Evolutionary conservation across 495 filamentous ascomycete genomes (phyloP), one percentile per base, ranked within the genome.

Genomic region (Penicillium maclennaniae): DNA sequence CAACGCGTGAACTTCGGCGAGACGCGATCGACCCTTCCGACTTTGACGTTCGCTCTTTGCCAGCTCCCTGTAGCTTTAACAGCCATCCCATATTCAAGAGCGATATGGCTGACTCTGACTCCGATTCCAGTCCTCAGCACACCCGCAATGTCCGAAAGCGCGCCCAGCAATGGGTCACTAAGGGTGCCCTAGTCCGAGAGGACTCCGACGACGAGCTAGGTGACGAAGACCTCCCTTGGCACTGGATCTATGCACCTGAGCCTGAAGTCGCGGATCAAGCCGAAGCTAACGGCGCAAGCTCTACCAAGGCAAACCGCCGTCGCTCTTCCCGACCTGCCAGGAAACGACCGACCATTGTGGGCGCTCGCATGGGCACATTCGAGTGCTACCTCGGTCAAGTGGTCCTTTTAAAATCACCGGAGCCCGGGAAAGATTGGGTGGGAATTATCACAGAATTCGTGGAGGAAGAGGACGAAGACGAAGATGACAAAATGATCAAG

Each of bases 131-230:
- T 38, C 44, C 49, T 2, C 40, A 63, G 19, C 53, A 53, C 42
- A 59, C 55, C 27, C 57, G 51, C 36, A 66, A 59, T 58, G 63
- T 63, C 9, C 67, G 59, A 39, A 68, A 76, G 53, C 75, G 72
- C 4, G 84, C 85, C 21, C 81, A 81, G 45, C 74, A 81, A 62
- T 84, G 79, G 61, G 79, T 91, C 51, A 79, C 79, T 44, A 79
- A 78, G 51, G 82, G 83, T 21, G 86, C 81, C 19, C 73, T 92
- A n/a, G 68, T 77, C 14, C 79, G 89, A 53, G 91, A 95, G 49
- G 90, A 95, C 65, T 95, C 90, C 12, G 92, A 97, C 72, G 91
- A 96, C 59, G 92, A 96, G 64, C 78, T 95, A 9, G 91, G 90
- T 17, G 73, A 83, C 16, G 90, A 93, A 48, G 90, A 96, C 67